These are phyloP conservation scores for Fremontodendron californicum DNA, from an alignment of 345 rosid genomes.

Conservation along the genomic window DNA sequence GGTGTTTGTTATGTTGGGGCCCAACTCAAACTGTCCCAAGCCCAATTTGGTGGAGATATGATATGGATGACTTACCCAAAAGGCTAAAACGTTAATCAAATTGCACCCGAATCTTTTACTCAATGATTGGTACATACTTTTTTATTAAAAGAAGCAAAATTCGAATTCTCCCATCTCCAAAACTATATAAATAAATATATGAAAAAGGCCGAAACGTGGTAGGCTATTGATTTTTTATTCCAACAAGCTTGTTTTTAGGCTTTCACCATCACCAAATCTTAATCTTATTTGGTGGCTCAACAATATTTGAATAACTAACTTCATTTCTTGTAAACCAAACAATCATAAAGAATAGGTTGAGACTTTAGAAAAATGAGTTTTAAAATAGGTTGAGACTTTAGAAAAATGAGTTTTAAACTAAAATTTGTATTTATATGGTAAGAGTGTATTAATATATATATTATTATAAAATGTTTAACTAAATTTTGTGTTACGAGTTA, in stretches of 20 bases:
- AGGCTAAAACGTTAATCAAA: background rate
- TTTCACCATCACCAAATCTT: background rate
- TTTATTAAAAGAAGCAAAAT: too few species aligned
- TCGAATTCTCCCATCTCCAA: too few species aligned
- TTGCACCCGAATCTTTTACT: too few species aligned
- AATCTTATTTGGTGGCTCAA: background rate
- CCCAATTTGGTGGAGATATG: background rate
- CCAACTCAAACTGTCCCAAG: background rate
- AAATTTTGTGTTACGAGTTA: too few species aligned
- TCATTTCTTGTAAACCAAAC: background rate
- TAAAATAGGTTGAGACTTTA: background rate
- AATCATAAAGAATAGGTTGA: background rate
- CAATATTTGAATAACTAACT: background rate
- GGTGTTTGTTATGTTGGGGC: background rate
- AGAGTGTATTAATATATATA: too few species aligned
- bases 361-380: background rate
- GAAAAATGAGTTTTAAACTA: too few species aligned
- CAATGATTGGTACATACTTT: too few species aligned
- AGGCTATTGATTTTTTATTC: too few species aligned
- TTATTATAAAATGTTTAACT: too few species aligned
- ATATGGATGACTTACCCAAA: background rate
- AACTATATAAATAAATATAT: too few species aligned
- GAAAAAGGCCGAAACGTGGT: background rate
- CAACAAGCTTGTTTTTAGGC: background rate
- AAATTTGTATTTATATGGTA: background rate